Percentiles rank a stretch among this genome's conserved stretches.
Conservation (phyloP, 148 eudicot genomes). For the Euryodendron excelsum region DNA sequence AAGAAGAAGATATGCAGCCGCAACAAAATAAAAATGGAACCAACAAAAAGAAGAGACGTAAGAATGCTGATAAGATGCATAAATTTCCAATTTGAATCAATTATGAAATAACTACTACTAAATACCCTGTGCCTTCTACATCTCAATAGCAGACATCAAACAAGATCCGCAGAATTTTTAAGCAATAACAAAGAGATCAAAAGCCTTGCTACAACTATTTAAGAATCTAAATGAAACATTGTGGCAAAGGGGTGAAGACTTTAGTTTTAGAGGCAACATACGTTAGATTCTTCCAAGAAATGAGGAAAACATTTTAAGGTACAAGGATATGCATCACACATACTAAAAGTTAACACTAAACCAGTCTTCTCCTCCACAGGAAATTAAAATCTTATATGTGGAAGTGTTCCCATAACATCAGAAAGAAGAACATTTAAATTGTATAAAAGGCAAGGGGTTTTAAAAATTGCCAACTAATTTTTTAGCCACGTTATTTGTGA, state of each 20-base stretch:
- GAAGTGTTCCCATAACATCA: background rate
- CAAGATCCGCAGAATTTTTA: background rate
- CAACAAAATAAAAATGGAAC: background rate
- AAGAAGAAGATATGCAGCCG: background rate
- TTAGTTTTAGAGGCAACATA: background rate
- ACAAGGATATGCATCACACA: background rate
- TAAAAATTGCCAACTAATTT: background rate
- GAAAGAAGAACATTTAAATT: background rate
- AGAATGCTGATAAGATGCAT: slow-evolving; percentile 2
- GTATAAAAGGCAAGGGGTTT: background rate
- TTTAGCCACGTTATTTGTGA: background rate
- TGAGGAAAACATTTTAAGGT: background rate
- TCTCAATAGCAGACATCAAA: background rate
- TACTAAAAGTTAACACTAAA: background rate
- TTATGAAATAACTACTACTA: background rate
- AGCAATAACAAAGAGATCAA: background rate
- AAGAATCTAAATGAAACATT: background rate
- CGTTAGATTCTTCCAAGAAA: background rate
- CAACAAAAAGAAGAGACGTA: background rate
- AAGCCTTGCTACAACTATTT: background rate
- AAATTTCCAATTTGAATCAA: background rate
- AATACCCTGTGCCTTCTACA: no score
- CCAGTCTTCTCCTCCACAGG: background rate
- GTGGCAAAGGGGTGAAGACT: background rate
- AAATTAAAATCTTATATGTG: background rate